Base-by-base conservation (phyloP, 2,329 filamentous ascomycete species). In the Diaporthe aspalathi region DNA sequence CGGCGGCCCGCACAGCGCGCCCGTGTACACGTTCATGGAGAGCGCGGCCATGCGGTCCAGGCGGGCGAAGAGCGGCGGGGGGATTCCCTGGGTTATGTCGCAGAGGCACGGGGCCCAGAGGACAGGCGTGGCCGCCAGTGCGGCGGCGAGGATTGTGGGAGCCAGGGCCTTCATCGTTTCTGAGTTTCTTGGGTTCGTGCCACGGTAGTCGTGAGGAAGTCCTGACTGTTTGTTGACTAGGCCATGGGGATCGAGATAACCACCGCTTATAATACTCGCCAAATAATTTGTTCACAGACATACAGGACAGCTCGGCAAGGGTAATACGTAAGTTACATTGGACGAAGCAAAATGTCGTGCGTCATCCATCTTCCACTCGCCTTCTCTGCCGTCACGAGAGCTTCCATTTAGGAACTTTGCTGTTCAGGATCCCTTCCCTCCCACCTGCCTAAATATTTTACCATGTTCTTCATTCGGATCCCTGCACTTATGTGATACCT, bases 11-110 rank as follows among this genome's bases (percentile, higher is more conserved):
- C 60, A 63, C 3, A 49, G 29, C 2, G 60, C 60, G 0, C 57
- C 57, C 17, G 60, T 49, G 60, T 63, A 63, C 43, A 49, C 60
- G 27, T 49, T 38, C 60, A 63, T 49, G 40, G 60, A 63, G 3
- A 63, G 60, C 2, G 43, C 35, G 60, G 60, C 60, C 60, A 63
- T 49, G 60, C 43, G 60, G 60, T 49, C 43, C 12, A 63, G 60
- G 12, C 27, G 60, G 1, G 60, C 43, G 43, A 63, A 63, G 43
- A 63, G 60, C 3, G 29, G 27, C 2, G 43, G 43, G 2, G 27
- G 17, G 29, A 49, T 8, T 3, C 60, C 60, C 14, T 49, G 60
- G n/a, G 43, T 63, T 63, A 49, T 63, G n/a, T 63, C 60, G 29
- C 60, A 22, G 27, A 63, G 14, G 54, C 14, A 24, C 4, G 54